These are phyloP conservation scores for Aspergillus sp. DNA, from an alignment of 2,329 filamentous ascomycete genomes.

Conservation along the genomic window DNA sequence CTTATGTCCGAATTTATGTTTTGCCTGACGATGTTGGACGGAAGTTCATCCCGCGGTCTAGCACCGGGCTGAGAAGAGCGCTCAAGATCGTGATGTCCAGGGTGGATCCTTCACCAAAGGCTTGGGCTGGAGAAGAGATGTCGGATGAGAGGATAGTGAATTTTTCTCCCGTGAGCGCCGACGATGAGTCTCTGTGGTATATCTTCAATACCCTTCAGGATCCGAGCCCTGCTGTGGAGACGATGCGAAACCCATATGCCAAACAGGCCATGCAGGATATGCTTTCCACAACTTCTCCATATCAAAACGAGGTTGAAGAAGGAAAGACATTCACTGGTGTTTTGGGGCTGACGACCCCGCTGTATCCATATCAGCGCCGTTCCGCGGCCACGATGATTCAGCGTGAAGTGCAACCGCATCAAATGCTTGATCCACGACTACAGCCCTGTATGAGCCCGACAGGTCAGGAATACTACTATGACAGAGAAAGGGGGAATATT, in stretches of 20 bases:
- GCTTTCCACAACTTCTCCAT: slow-evolving; percentile 21
- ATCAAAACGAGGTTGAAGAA: slow-evolving; percentile 9
- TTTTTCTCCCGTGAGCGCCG: slow-evolving; percentile 18
- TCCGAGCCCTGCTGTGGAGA: slow-evolving; percentile 34
- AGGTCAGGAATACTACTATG: slow-evolving; percentile 67
- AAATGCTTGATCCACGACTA: slow-evolving; percentile 72
- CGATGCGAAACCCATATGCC: slow-evolving; percentile 33
- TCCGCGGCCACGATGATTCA: slow-evolving; percentile 84
- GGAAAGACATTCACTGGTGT: slow-evolving; percentile 23
- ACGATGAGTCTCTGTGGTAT: slow-evolving; percentile 50
- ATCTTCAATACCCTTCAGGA: slow-evolving; percentile 51
- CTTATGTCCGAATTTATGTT: slow-evolving; percentile 38
- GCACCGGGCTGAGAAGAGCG: slow-evolving; percentile 31
- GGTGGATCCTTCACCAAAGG: slow-evolving; percentile 38
- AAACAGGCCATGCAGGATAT: slow-evolving; percentile 38
- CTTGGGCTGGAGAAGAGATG: slow-evolving; percentile 37
- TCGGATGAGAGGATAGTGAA: slow-evolving; percentile 7
- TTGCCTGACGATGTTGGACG: slow-evolving; percentile 42
- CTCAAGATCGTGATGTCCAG: slow-evolving; percentile 41
- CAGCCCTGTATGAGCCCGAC: slow-evolving; percentile 60
- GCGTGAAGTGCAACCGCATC: slow-evolving; percentile 66
- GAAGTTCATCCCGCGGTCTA: slow-evolving; percentile 33
- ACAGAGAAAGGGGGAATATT: slow-evolving; percentile 62
- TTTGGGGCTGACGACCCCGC: slow-evolving; percentile 51
- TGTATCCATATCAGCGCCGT: slow-evolving; percentile 77